These are phyloP conservation scores for Fraxinus quadrangulata DNA, from an alignment of 257 asterid genomes.

Conservation along the genomic window DNA sequence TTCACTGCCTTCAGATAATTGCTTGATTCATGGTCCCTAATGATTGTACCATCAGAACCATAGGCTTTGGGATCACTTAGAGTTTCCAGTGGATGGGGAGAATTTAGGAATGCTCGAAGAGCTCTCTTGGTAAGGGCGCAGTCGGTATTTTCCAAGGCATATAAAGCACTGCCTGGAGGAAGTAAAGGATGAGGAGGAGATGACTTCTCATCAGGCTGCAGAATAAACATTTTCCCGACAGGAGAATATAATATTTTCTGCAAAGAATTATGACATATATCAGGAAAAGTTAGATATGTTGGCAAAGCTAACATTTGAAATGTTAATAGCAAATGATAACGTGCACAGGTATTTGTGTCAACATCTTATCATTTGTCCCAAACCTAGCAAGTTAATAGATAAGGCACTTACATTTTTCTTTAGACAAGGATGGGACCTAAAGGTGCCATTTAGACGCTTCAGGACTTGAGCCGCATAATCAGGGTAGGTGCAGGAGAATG, in stretches of 20 bases:
- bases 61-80: conserved; percentile 80
- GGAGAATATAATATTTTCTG: conserved; percentile 83
- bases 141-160: conserved; percentile 39
- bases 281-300: conserved; percentile 19
- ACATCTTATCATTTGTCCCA: too few species aligned
- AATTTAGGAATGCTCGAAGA: conserved; percentile 59
- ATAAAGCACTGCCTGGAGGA: conserved; percentile 64
- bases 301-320: background rate
- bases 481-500: conserved; percentile 88
- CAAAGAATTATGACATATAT: conserved; percentile 12
- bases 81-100: conserved; percentile 88
- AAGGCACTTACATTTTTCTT: conserved; percentile 61
- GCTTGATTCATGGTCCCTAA: conserved; percentile 83
- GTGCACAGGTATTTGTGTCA: too few species aligned
- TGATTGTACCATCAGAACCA: conserved; percentile 76
- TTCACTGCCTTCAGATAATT: conserved; percentile 77
- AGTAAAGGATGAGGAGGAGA: conserved; percentile 80
- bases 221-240: conserved; percentile 73
- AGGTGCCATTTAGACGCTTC: conserved; percentile 66
- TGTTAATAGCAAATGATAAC: background rate
- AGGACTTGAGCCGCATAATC: conserved; percentile 65
- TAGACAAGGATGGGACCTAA: conserved; percentile 76
- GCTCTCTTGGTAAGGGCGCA: conserved; percentile 44
- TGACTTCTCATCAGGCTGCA: conserved; percentile 78
- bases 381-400: background rate